Base-by-base conservation (phyloP, 352 stramenopile species). In the Pythium dissimile region DNA sequence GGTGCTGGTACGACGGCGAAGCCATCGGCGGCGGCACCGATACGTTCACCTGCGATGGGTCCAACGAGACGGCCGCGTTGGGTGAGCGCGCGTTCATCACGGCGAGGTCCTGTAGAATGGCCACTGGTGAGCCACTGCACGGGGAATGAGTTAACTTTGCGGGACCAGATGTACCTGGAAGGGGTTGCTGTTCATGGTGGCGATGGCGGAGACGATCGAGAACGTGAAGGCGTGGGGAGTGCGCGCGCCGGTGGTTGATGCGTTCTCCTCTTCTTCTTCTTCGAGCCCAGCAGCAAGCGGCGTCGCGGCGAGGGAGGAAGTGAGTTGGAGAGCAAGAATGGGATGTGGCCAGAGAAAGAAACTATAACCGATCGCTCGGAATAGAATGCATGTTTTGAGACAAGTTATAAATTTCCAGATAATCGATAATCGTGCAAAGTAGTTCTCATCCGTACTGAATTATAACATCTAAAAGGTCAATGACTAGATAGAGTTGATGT, bases 21-120 rank as follows among this genome's bases (percentile, higher is more conserved):
- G 80, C 69, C 9, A 69, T 39, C 0, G 73, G 64, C 15, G 75
- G 71, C n/a, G 71, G 66, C 49, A 81, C 71, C 27, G 63, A 23
- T 21, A 71, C 60, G 35, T 73, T 73, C 26, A 72, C 51, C 9
- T 67, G 46, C 31, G 39, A 43, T 0, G 35, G 32, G 39, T 64
- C 60, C 26, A 71, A 31, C 34, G 54, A 50, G 30, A 64, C 48
- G 28, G 18, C 35, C n/a, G 47, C 28, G 27, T 32, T 63, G 15
- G 58, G 63, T 15, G 55, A 67, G 47, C 54, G 58, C 20, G 41
- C 50, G 41, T 49, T 73, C 26, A 66, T 56, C 51, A 70, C 62
- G 6, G 62, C 55, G 27, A 56, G 55, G 42, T 70, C 62, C 62
- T 70, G 38, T 11, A 26, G 23, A 23, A 1, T 26, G 26, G 24